Conservation (phyloP, 2,329 filamentous ascomycete species). For the Amphichorda felina region DNA sequence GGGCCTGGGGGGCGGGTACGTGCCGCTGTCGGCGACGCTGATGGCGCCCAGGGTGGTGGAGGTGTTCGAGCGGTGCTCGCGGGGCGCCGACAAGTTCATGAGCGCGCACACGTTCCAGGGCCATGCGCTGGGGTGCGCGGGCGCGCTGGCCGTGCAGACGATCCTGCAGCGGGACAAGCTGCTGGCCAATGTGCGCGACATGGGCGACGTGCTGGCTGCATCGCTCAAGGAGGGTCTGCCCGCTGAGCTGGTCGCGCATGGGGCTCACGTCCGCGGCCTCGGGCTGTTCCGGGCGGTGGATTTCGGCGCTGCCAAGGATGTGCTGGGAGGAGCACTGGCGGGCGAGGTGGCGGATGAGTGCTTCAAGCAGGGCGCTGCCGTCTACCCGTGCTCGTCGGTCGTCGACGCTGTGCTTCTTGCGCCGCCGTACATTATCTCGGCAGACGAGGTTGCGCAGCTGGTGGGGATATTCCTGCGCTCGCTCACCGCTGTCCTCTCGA, state of each 20-base stretch:
- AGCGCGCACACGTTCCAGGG: slow-evolving; percentile 45
- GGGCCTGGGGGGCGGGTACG: slow-evolving; percentile 44
- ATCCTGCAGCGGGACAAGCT: slow-evolving; percentile 22
- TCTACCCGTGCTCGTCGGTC: slow-evolving; percentile 6
- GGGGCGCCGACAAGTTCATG: slow-evolving; percentile 24
- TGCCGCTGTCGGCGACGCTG: slow-evolving; percentile 41
- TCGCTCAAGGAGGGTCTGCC: slow-evolving; percentile 6
- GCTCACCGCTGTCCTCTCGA: too few species aligned
- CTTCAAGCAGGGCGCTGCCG: slow-evolving; percentile 4
- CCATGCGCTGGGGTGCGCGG: slow-evolving; percentile 22
- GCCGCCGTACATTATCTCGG: slow-evolving; percentile 53
- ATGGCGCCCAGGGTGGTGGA: slow-evolving; percentile 35
- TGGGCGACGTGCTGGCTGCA: slow-evolving; percentile 20
- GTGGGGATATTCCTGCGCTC: neutral
- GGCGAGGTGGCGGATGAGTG: slow-evolving; percentile 43
- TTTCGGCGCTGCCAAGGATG: slow-evolving; percentile 37
- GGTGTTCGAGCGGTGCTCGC: slow-evolving; percentile 31
- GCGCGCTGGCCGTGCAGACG: slow-evolving; percentile 23
- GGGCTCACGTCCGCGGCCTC: slow-evolving; percentile 25
- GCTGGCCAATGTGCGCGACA: slow-evolving; percentile 16
- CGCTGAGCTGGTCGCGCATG: slow-evolving; percentile 15
- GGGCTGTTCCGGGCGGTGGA: slow-evolving; percentile 35
- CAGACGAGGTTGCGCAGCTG: slow-evolving; percentile 3
- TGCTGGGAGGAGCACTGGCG: slow-evolving; percentile 47
- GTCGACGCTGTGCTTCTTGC: slow-evolving; percentile 63